These are phyloP conservation scores for Nothomitra cinnamomea DNA, from an alignment of 2,329 filamentous ascomycete genomes.

Conservation along the genomic window DNA sequence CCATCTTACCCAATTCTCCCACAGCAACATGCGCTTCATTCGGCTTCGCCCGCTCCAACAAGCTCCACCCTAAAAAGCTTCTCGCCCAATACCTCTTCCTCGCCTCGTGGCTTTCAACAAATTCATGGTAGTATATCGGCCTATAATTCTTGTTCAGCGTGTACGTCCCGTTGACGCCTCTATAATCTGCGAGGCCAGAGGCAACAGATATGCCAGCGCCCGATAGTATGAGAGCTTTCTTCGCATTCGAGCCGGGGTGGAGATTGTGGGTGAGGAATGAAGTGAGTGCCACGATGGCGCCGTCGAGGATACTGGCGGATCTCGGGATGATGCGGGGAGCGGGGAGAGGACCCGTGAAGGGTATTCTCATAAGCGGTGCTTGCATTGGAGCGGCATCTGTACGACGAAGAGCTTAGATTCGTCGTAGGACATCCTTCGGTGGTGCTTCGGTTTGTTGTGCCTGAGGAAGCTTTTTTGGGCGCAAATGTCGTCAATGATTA, in stretches of 20 bases:
- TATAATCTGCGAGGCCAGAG: constrained; percentile 83
- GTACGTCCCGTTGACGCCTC: constrained; percentile 81
- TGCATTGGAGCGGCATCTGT: constrained; percentile 29
- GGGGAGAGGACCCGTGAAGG: constrained; percentile 72
- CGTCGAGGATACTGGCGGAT: constrained; percentile 49
- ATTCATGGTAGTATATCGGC: constrained; percentile 89
- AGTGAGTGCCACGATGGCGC: constrained; percentile 60
- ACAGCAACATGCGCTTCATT: constrained; percentile 70
- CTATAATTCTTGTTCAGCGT: constrained; percentile 77
- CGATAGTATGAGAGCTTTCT: constrained; percentile 49
- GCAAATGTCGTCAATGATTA: too few relatives aligned
- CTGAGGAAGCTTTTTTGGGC: too few relatives aligned
- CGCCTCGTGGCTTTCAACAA: constrained; percentile 62
- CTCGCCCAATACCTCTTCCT: constrained; percentile 91
- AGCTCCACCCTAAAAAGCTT: constrained; percentile 86
- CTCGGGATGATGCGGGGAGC: constrained; percentile 57
- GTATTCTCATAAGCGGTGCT: constrained; percentile 68
- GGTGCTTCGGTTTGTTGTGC: too few relatives aligned
- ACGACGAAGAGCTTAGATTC: neutral
- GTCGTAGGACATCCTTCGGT: neutral
- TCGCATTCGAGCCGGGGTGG: constrained; percentile 23
- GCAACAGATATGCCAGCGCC: constrained; percentile 89
- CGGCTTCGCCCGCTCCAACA: constrained; percentile 57
- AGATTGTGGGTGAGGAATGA: constrained; percentile 49
- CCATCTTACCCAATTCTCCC: constrained; percentile 50